Evolutionary conservation across 2,329 filamentous ascomycete genomes (phyloP).

Genomic region (Capronia coronata): DNA sequence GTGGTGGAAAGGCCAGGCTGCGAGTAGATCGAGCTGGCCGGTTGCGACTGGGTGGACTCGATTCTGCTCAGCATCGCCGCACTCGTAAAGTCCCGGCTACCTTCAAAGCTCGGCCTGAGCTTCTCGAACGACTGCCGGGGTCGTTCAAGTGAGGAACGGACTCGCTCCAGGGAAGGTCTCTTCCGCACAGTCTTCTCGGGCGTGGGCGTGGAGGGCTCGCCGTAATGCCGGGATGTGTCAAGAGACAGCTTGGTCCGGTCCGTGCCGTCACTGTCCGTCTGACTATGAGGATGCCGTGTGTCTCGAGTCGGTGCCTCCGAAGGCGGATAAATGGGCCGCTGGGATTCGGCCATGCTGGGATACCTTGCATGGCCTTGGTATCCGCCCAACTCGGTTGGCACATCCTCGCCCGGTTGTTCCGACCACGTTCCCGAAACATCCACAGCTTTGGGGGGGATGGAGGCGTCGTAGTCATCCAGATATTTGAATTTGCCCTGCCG

Average conservation of each 20-base stretch:
- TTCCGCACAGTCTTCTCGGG: slow-evolving; percentile 39
- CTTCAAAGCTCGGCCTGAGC: slow-evolving; percentile 75
- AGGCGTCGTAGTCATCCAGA: slow-evolving; percentile 53
- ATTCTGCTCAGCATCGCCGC: slow-evolving; percentile 77
- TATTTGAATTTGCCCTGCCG: slow-evolving; percentile 74
- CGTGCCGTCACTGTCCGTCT: slow-evolving; percentile 90
- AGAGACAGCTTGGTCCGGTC: slow-evolving; percentile 59
- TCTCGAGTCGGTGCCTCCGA: slow-evolving; percentile 71
- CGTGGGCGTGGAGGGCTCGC: slow-evolving; percentile 57
- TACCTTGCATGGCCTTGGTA: slow-evolving; percentile 36
- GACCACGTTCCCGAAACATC: slow-evolving; percentile 53
- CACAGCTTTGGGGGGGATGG: slow-evolving; percentile 43
- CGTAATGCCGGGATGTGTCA: slow-evolving; percentile 36
- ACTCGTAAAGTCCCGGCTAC: slow-evolving; percentile 83
- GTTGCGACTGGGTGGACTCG: slow-evolving; percentile 61
- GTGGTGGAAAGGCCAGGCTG: slow-evolving; percentile 9
- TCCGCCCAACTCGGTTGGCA: slow-evolving; percentile 35
- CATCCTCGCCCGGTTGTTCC: slow-evolving; percentile 42
- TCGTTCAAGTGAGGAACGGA: slow-evolving; percentile 80
- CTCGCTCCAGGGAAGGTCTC: slow-evolving; percentile 58
- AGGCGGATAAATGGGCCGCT: slow-evolving; percentile 87
- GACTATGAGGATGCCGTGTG: slow-evolving; percentile 73
- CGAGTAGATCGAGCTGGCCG: slow-evolving; percentile 4
- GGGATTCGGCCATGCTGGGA: slow-evolving; percentile 70
- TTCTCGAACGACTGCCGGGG: slow-evolving; percentile 82